A percentile compares a stretch with the other conserved stretches of the same genome.
These are phyloP conservation scores for Verticillium albo-atrum DNA, from an alignment of 2,329 filamentous ascomycete genomes.

Conservation along the genomic window DNA sequence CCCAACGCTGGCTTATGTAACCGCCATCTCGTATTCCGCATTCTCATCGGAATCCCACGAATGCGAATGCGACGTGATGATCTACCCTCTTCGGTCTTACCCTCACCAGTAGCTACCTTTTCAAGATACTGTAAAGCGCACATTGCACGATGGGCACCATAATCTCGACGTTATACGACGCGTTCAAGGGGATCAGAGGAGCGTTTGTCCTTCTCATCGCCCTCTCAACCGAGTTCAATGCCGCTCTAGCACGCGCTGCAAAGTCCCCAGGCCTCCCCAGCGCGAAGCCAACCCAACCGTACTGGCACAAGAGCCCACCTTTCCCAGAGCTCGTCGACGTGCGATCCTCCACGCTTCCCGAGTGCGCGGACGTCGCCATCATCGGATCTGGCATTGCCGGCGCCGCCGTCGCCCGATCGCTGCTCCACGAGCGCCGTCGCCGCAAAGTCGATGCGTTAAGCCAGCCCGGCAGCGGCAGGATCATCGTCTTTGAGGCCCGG, in stretches of 20 bases:
- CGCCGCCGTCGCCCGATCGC: slow-evolving; percentile 9
- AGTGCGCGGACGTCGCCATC: slow-evolving; percentile 13
- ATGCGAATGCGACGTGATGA: no score
- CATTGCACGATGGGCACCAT: not conserved
- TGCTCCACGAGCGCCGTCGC: slow-evolving; percentile 5
- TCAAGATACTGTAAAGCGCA: no score
- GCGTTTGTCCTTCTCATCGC: not conserved
- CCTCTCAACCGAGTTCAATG: not conserved
- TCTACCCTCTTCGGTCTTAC: not conserved
- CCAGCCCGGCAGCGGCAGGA: not conserved
- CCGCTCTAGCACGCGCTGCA: not conserved
- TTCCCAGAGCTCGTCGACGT: slow-evolving; percentile 2
- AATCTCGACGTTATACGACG: not conserved
- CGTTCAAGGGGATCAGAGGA: not conserved
- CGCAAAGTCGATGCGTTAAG: not conserved
- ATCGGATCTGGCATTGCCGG: slow-evolving; percentile 16
- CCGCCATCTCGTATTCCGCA: no score
- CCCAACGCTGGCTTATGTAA: no score
- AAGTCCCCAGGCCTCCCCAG: slow-evolving; percentile 10
- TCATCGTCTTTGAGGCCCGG: slow-evolving; percentile 14
- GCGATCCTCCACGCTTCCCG: slow-evolving; percentile 10
- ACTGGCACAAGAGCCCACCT: slow-evolving; percentile 9
- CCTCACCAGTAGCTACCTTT: not conserved
- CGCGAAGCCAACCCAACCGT: slow-evolving; percentile 12
- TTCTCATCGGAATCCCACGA: no score